Evolutionary conservation across 192 early-diverging fungal species (phyloP).

Genomic region (Rhizophagus clarus): DNA sequence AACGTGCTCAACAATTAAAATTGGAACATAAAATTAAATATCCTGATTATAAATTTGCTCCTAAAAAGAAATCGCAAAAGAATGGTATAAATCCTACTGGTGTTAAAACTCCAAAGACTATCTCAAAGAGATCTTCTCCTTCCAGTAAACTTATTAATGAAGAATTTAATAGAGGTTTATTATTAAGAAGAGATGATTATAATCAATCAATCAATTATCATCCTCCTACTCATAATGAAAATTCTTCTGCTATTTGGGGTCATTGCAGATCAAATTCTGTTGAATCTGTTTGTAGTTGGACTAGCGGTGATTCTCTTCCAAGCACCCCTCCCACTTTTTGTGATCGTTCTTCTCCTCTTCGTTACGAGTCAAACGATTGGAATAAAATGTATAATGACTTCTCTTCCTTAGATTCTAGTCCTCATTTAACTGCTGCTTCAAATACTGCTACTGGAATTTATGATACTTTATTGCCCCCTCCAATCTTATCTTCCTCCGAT

Average conservation of each 20-base stretch:
- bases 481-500: no score
- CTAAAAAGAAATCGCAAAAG: constrained; percentile 34
- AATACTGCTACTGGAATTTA: not conserved
- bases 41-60: constrained; percentile 45
- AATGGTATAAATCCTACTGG: not conserved
- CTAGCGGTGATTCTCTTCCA: constrained; percentile 15
- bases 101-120: not conserved
- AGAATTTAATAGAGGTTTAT: not conserved
- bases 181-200: not conserved
- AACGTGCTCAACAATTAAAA: constrained; percentile 31
- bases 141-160: not conserved
- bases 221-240: not conserved
- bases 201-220: not conserved
- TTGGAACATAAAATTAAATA: constrained; percentile 30
- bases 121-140: not conserved
- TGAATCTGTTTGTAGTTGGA: constrained; percentile 1
- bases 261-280: constrained; percentile 24
- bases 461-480: not conserved
- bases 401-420: not conserved
- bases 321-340: not conserved
- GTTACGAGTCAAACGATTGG: not conserved
- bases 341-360: constrained; percentile 4
- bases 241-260: not conserved
- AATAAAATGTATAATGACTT: not conserved
- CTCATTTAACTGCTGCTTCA: not conserved